Evolutionary conservation across 345 rosid genomes (phyloP), one percentile per base, ranked within the genome.

Genomic region (Pistacia integerrima): DNA sequence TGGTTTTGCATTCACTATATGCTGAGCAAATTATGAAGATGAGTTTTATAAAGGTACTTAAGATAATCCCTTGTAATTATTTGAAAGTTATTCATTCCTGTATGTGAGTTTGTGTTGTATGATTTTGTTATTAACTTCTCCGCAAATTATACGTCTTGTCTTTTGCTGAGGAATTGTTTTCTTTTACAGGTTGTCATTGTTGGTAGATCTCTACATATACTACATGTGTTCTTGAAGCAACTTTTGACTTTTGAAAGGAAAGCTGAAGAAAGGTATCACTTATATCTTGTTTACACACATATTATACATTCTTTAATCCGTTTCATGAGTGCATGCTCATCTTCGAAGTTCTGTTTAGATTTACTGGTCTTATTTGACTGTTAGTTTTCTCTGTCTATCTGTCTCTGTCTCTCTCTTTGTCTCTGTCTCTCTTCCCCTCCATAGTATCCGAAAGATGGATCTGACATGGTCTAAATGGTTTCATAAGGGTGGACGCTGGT

Each of bases 161-260:
- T 18, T 35, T 18, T 79, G 56, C 69, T 78, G 62, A 77, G 35
- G 49, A 33, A 38, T 76, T 18, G 25, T 3, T 70, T 70, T 35
- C 56, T 72, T 69, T 80, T 74, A 38, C 90, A 93, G 98, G 95
- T 84, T 60, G 72, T 67, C 73, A 83, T 93, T 84, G 82, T 82
- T 72, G 73, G 78, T 75, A 83, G 90, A 77, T 88, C 98, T 57
- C 90, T 94, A 30, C 83, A 60, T 69, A 78, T 93, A 69, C 78
- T 93, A 63, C 88, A 82, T 75, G 81, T 84, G 72, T 77, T 85
- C 75, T 75, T 94, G 91, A 91, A 87, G 86, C 90, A 91, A 48
- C 75, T 94, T 33, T 85, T 82, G 64, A 81, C 82, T 69, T 51
- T 54, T 52, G 87, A 86, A 84, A 81, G 82, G 70, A 83, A 77